Percentiles rank a stretch among this genome's conserved stretches.
Conservation (phyloP, 257 asterid genomes). For the Nicotiana noctiflora region DNA sequence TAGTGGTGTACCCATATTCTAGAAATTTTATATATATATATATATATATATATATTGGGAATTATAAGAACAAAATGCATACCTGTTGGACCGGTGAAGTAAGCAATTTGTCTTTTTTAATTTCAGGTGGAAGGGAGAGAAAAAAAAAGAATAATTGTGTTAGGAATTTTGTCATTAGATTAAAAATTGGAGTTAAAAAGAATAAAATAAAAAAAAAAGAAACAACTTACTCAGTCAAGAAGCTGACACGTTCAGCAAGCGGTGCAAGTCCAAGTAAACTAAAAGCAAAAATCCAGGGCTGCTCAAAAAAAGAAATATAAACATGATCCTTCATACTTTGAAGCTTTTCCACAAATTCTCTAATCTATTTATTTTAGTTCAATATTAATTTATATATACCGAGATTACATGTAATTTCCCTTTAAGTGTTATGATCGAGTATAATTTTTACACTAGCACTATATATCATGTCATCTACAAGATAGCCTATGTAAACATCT, state of each 20-base stretch:
- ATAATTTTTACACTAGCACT: no score
- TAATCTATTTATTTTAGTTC: no score
- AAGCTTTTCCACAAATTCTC: neutral
- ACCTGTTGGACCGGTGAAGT: conserved; percentile 47
- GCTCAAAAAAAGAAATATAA: neutral
- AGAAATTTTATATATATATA: no score
- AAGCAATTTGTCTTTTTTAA: conserved; percentile 32
- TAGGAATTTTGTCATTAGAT: neutral
- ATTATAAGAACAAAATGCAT: neutral
- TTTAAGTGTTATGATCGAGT: no score
- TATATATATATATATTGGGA: no score
- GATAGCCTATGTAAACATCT: no score
- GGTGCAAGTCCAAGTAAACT: conserved; percentile 41
- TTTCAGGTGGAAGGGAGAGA: neutral
- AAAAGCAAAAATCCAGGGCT: conserved; percentile 39
- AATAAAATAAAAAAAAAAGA: neutral
- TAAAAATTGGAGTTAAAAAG: neutral
- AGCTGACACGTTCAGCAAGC: conserved; percentile 43
- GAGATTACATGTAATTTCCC: neutral
- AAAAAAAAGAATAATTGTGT: neutral
- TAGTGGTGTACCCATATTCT: no score
- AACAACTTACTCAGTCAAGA: conserved; percentile 37
- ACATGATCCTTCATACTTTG: no score
- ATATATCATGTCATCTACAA: no score
- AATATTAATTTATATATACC: no score